Percentiles rank a stretch among this genome's conserved stretches.
These are phyloP conservation scores for Fraxinus anomala DNA, from an alignment of 257 asterid species.

Conservation along the genomic window DNA sequence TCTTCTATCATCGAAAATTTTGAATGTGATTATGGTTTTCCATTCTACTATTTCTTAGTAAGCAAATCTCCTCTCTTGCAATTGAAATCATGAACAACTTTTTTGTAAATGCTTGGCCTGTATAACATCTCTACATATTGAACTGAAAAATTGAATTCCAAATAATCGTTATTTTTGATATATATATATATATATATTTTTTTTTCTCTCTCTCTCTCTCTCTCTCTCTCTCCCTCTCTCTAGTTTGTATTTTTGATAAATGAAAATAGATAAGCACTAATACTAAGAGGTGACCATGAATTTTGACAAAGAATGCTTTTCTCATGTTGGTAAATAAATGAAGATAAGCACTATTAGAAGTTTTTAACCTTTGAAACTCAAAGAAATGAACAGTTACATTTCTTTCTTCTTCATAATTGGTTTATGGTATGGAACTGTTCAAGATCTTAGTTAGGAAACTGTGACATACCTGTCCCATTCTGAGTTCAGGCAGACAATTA, in stretches of 20 bases:
- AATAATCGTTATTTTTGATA: too few relatives aligned
- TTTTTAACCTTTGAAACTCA: not conserved
- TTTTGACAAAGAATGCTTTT: not conserved
- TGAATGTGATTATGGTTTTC: not conserved
- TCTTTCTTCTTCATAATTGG: slow-evolving; percentile 3
- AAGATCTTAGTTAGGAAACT: not conserved
- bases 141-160: not conserved
- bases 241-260: not conserved
- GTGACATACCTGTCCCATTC: not conserved
- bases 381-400: not conserved
- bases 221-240: not conserved
- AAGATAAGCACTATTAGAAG: slow-evolving; percentile 1
- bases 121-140: not conserved
- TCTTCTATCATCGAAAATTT: not conserved
- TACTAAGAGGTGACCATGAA: not conserved
- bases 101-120: not conserved
- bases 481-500: not conserved
- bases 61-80: not conserved
- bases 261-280: not conserved
- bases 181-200: too few relatives aligned
- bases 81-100: not conserved
- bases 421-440: not conserved
- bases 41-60: not conserved
- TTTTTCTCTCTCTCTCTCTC: not conserved
- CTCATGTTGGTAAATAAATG: not conserved